phyloP scores from a whole-genome alignment of 202 grass and related monocot genomes.

The Hordeum pubiflorum region DNA sequence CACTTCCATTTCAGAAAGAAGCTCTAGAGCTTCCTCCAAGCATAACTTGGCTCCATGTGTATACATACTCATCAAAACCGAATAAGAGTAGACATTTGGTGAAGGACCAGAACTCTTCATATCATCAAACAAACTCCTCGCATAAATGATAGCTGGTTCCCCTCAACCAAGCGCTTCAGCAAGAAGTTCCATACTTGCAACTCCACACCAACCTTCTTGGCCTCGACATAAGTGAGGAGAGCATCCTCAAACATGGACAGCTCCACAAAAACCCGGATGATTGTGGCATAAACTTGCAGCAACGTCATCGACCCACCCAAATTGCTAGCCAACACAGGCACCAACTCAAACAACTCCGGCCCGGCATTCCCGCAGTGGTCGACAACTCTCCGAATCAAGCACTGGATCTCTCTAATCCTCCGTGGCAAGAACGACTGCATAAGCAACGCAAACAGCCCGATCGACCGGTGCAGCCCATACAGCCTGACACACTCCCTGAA shows the following conservation, averaged over 20 bases:
- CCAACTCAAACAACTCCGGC: constrained; percentile 43
- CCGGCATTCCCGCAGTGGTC: constrained; percentile 40
- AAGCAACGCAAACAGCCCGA: constrained; percentile 53
- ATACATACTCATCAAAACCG: constrained; percentile 63
- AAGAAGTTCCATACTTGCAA: constrained; percentile 64
- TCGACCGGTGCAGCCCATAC: constrained; percentile 41
- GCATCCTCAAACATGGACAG: constrained; percentile 60
- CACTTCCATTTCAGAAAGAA: constrained; percentile 65
- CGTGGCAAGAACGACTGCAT: constrained; percentile 30
- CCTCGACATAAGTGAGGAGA: constrained; percentile 48
- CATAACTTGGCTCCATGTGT: constrained; percentile 44
- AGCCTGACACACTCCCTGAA: constrained; percentile 43
- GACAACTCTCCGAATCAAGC: constrained; percentile 50
- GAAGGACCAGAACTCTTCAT: constrained; percentile 52
- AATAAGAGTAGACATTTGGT: constrained; percentile 83
- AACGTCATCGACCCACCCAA: constrained; percentile 43
- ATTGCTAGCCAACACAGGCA: constrained; percentile 26
- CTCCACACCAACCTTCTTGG: constrained; percentile 51
- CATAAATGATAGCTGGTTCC: constrained; percentile 32
- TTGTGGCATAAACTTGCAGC: constrained; percentile 37
- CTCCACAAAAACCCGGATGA: constrained; percentile 54
- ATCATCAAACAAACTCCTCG: constrained; percentile 53
- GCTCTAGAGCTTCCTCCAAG: constrained; percentile 40
- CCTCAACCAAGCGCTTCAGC: constrained; percentile 49
- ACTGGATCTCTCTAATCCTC: constrained; percentile 38